Evolutionary conservation across 176 grass and related monocot genomes (phyloP), one percentile per base, ranked within the genome.

Genomic region (Phragmites australis): DNA sequence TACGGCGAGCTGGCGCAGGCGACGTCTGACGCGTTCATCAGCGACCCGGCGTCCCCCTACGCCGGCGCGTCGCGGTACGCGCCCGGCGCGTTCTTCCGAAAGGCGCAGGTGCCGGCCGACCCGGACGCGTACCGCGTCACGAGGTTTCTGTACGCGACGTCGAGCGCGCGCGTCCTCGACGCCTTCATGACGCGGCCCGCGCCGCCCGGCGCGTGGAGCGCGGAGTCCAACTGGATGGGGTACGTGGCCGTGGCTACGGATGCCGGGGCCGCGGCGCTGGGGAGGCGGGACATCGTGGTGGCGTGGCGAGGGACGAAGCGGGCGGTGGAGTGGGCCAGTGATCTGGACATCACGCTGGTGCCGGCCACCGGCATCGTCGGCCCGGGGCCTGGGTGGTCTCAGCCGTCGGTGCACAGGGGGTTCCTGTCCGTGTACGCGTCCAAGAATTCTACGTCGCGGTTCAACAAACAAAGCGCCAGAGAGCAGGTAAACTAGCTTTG

Each of bases 161-260:
- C 94, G 19, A 40, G 72, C 48, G 48, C 50, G 65, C 86, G 71
- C 48, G 5, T 88, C 8, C 83, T 86, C 17, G 53, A 80, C 34
- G 29, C 48, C 25, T 79, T 86, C 78, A 61, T 94, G 21, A 39
- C 71, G 65, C 74, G 80, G 42, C 48, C 82, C 45, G 77, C 48
- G 69, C 61, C 85, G 41, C 43, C 18, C 12, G 66, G 75, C 2
- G 73, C 85, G 23, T 93, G 90, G 93, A 84, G 83, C 83, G 60
- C 31, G 10, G 87, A 81, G 53, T 90, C 89, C 51, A 97, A 92
- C 47, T 97, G 91, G 91, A 94, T 97, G 56, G 94, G 94, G 5
- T 97, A 90, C 76, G 82, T 94, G 5, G 94, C 91, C 58, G 91
- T 94, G 56, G 86, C 92, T 56, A 93, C 95, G 27, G 95, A 98